Conservation (phyloP, 1,284 basidiomycete genomes). For the Rhodotorula sp. region DNA sequence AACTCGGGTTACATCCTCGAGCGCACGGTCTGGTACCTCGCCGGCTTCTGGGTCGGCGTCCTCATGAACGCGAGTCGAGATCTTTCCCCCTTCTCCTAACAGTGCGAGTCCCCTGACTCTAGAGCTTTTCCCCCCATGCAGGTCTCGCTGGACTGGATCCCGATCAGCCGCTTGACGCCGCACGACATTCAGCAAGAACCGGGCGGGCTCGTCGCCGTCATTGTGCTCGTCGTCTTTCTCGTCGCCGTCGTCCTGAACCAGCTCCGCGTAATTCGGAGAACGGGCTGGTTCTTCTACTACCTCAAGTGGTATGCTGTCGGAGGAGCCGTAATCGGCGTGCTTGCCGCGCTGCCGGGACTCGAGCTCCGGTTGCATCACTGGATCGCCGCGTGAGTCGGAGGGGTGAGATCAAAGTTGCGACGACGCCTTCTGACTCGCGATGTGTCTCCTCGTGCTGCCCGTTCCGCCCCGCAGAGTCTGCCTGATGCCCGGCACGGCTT, state of each 20-base stretch:
- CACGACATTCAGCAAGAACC: conserved; percentile 67
- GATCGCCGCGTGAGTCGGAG: conserved; percentile 29
- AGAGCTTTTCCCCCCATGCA: not conserved
- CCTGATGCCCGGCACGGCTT: conserved; percentile 72
- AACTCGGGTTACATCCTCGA: conserved; percentile 64
- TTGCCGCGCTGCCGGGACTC: conserved; percentile 65
- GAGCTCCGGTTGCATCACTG: conserved; percentile 44
- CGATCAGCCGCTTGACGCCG: conserved; percentile 67
- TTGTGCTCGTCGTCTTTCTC: conserved; percentile 64
- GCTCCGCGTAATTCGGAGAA: conserved; percentile 74
- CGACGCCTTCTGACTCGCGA: not conserved
- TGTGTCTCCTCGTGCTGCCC: conserved; percentile 56
- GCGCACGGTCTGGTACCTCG: conserved; percentile 68
- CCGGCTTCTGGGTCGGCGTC: conserved; percentile 72
- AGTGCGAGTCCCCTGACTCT: not conserved
- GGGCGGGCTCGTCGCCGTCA: conserved; percentile 68
- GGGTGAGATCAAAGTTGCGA: too few relatives aligned
- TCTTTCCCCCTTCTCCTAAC: conserved; percentile 57
- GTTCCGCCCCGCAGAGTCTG: conserved; percentile 67
- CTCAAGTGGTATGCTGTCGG: conserved; percentile 52
- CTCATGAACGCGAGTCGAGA: conserved; percentile 45
- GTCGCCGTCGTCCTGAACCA: conserved; percentile 67
- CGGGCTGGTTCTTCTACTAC: conserved; percentile 67
- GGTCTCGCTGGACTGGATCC: conserved; percentile 58
- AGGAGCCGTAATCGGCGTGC: conserved; percentile 63